Percentiles rank a stretch among this genome's conserved stretches.
These are phyloP conservation scores for Nemania sp. DNA, from an alignment of 2,329 filamentous ascomycete genomes.

Conservation along the genomic window DNA sequence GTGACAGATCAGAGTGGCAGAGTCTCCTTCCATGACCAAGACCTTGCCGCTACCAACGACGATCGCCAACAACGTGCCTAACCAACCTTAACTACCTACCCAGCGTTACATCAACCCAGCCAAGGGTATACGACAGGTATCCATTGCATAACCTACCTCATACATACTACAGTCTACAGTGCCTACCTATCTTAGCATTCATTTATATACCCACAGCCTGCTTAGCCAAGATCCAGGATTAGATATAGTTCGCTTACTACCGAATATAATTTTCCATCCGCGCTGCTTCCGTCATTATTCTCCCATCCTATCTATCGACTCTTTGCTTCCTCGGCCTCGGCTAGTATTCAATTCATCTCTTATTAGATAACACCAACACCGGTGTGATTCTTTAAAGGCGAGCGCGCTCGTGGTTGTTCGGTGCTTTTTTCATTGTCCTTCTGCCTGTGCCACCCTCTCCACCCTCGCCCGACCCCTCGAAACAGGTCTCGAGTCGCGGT, in stretches of 20 bases:
- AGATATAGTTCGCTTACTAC: constrained; percentile 29
- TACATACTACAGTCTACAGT: constrained; percentile 16
- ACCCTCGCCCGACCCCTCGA: not conserved
- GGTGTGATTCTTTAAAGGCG: constrained; percentile 12
- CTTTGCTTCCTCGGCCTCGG: constrained; percentile 23
- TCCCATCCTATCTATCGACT: constrained; percentile 30
- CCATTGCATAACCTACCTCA: constrained; percentile 9
- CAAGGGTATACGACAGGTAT: not conserved
- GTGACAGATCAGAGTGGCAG: not conserved
- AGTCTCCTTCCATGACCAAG: not conserved
- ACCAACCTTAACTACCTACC: not conserved
- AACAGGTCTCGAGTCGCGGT: constrained; percentile 6
- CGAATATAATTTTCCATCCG: constrained; percentile 27
- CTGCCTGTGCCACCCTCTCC: constrained; percentile 5
- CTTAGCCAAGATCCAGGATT: constrained; percentile 25
- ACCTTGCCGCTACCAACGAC: constrained; percentile 23
- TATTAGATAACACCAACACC: constrained; percentile 9
- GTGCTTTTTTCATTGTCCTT: constrained; percentile 28
- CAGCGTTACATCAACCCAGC: constrained; percentile 31
- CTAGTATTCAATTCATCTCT: constrained; percentile 21
- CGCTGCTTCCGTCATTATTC: constrained; percentile 34
- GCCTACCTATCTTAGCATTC: constrained; percentile 6
- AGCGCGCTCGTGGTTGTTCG: constrained; percentile 14
- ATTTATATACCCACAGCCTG: constrained; percentile 35
- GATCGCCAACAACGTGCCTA: not conserved